A percentile compares a stretch with the other conserved stretches of the same genome.
Evolutionary conservation across 2,329 filamentous ascomycete species (phyloP).

Genomic region (Arthrobotrys musiformis): DNA sequence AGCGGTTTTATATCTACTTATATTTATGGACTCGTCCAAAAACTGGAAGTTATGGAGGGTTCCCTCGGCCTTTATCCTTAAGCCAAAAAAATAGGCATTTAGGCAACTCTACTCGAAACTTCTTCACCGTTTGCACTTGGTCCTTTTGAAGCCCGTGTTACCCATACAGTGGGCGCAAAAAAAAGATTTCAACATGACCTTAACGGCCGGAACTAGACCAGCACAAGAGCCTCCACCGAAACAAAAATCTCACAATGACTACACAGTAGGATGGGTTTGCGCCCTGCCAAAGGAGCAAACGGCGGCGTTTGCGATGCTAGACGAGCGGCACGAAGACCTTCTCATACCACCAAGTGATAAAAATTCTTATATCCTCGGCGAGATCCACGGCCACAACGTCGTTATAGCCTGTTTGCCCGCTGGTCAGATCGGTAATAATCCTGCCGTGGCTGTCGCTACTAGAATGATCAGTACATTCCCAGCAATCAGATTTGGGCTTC

Average conservation of each 20-base stretch:
- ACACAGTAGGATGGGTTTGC: conserved; percentile 26
- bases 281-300: conserved; percentile 14
- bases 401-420: conserved; percentile 1
- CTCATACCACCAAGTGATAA: background rate
- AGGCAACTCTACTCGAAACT: too few species aligned
- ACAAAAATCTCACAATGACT: background rate
- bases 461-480: conserved; percentile 14
- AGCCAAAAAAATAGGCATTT: too few species aligned
- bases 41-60: too few species aligned
- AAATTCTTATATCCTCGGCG: conserved; percentile 5
- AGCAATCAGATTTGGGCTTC: background rate
- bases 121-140: too few species aligned
- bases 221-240: background rate
- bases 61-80: too few species aligned
- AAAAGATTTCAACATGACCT: too few species aligned
- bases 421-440: background rate
- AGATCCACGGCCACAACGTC: background rate
- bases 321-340: background rate
- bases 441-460: background rate
- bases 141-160: too few species aligned
- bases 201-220: too few species aligned
- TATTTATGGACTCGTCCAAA: too few species aligned
- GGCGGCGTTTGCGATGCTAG: conserved; percentile 9
- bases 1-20: too few species aligned
- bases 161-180: background rate